A percentile compares a stretch with the other conserved stretches of the same genome.
These are phyloP conservation scores for Brettanomyces nanus DNA, from an alignment of 805 yeast species.

Conservation along the genomic window DNA sequence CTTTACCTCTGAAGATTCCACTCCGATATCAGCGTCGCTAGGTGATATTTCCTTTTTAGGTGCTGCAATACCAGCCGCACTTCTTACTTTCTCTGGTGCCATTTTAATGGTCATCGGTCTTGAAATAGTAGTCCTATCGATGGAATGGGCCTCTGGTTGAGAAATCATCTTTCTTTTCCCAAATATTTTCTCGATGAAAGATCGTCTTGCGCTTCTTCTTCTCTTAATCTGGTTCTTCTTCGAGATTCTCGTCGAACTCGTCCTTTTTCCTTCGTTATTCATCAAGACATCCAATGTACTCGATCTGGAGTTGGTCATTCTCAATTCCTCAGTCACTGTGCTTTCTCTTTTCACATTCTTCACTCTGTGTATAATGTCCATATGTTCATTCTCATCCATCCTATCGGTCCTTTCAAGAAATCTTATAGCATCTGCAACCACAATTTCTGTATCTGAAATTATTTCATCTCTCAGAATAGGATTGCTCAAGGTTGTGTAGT, in stretches of 20 bases:
- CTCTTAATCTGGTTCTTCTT: not conserved
- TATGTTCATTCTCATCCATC: not conserved
- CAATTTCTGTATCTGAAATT: not conserved
- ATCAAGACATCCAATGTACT: not conserved
- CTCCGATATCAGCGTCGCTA: not conserved
- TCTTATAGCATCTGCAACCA: not conserved
- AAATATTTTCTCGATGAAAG: not conserved
- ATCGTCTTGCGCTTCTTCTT: not conserved
- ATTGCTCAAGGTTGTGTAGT: conserved; percentile 29
- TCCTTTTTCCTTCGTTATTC: not conserved
- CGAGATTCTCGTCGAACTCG: not conserved
- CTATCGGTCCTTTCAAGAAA: not conserved
- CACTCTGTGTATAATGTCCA: not conserved
- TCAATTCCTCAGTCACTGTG: not conserved
- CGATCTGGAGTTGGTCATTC: not conserved
- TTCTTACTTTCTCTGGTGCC: too few relatives aligned
- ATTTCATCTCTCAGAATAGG: conserved; percentile 14
- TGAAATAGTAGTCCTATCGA: not conserved
- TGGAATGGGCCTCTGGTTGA: not conserved
- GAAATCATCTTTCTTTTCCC: not conserved
- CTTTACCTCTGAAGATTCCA: not conserved
- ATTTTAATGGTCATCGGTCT: not conserved
- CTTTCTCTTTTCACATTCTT: not conserved
- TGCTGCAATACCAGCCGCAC: too few relatives aligned
- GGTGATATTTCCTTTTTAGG: not conserved